Conservation (phyloP, 306 rosid genomes). For the Albizia julibrissin region DNA sequence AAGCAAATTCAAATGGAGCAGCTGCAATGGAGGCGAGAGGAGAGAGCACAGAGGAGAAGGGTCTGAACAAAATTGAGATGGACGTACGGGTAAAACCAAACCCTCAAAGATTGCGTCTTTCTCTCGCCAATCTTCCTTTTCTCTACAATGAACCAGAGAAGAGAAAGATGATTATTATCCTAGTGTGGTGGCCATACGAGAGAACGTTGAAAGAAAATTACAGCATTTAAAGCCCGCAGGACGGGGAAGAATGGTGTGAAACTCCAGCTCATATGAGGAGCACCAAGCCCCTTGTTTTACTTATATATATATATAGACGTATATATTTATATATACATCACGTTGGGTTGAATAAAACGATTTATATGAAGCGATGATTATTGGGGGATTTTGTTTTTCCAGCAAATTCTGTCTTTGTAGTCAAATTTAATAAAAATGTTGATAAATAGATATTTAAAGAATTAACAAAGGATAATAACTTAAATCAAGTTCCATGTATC, state of each 20-base stretch:
- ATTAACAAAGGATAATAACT: no score
- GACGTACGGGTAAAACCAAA: constrained; percentile 39
- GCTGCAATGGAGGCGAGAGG: constrained; percentile 29
- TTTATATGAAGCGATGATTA: not conserved
- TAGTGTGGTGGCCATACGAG: constrained; percentile 20
- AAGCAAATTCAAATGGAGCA: constrained; percentile 44
- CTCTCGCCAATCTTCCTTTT: constrained; percentile 42
- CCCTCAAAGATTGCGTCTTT: constrained; percentile 60
- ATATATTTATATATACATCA: not conserved
- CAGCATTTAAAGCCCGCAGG: constrained; percentile 53
- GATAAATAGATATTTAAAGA: not conserved
- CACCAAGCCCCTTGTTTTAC: not conserved
- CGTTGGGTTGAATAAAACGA: not conserved
- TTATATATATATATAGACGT: not conserved
- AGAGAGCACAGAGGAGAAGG: constrained; percentile 34
- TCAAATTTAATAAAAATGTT: not conserved
- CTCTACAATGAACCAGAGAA: constrained; percentile 33
- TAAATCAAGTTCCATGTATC: no score
- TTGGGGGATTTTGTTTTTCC: not conserved
- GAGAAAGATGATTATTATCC: constrained; percentile 29
- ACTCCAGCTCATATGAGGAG: constrained; percentile 55
- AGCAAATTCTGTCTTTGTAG: not conserved
- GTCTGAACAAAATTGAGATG: constrained; percentile 45
- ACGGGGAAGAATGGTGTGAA: constrained; percentile 46
- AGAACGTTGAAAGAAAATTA: constrained; percentile 38